phyloP scores from a whole-genome alignment of 805 yeast species.

The Yamadazyma olivae region DNA sequence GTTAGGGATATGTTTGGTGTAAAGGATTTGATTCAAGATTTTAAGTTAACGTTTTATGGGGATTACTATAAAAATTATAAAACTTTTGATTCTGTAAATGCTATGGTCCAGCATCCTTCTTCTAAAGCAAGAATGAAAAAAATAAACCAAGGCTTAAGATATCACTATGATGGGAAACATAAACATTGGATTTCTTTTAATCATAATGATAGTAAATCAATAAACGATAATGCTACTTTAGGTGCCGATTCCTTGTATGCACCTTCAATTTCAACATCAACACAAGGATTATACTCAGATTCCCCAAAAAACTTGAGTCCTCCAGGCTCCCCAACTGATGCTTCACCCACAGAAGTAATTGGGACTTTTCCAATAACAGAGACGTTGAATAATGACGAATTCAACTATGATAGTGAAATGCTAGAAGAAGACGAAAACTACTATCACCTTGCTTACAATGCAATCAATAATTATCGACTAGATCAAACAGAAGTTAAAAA shows the following conservation, averaged over 20 bases:
- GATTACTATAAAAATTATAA: conserved; percentile 71
- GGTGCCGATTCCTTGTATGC: conserved; percentile 11
- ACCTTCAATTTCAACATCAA: conserved; percentile 23
- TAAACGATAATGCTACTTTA: conserved; percentile 10
- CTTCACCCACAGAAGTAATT: conserved; percentile 3
- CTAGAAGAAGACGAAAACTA: conserved; percentile 37
- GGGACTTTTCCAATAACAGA: conserved; percentile 18
- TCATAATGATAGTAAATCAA: conserved; percentile 9
- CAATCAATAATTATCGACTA: conserved; percentile 29
- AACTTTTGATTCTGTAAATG: conserved; percentile 78
- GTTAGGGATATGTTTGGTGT: conserved; percentile 72
- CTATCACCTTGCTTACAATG: conserved; percentile 29
- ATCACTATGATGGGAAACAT: conserved; percentile 70
- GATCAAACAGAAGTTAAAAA: conserved; percentile 33
- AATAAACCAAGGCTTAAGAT: conserved; percentile 79
- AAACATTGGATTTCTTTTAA: conserved; percentile 70
- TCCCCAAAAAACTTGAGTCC: conserved; percentile 22
- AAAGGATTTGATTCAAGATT: conserved; percentile 78
- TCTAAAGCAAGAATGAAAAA: conserved; percentile 62
- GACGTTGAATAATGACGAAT: conserved; percentile 17
- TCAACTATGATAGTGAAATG: conserved; percentile 29
- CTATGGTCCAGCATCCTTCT: conserved; percentile 65
- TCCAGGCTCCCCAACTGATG: conserved; percentile 1
- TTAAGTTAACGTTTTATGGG: conserved; percentile 66
- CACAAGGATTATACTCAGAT: conserved; percentile 28